Evolutionary conservation across 2,329 filamentous ascomycete species (phyloP).

Genomic region (Xylaria digitata): DNA sequence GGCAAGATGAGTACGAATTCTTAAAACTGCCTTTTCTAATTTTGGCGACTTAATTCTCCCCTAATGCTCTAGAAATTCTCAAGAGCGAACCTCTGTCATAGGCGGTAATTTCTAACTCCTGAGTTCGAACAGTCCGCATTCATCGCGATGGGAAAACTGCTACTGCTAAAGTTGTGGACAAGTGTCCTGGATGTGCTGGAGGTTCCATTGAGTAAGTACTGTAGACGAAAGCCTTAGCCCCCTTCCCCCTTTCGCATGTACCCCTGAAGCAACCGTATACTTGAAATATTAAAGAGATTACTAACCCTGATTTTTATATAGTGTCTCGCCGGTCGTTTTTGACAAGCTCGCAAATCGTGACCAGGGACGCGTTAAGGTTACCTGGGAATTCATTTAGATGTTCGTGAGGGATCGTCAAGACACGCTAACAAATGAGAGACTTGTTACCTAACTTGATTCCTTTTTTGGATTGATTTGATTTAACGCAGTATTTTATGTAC

Average conservation of each 20-base stretch:
- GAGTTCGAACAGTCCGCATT: constrained; percentile 38
- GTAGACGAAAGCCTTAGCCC: no score
- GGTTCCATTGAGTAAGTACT: constrained; percentile 43
- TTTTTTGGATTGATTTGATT: no score
- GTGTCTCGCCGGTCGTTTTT: constrained; percentile 46
- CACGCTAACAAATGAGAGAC: neutral
- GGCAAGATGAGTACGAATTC: constrained; percentile 35
- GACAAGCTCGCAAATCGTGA: constrained; percentile 30
- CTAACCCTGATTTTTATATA: constrained; percentile 12
- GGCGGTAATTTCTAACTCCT: neutral
- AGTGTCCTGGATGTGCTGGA: constrained; percentile 44
- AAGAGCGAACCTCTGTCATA: neutral
- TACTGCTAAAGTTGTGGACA: constrained; percentile 46
- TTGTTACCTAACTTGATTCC: neutral
- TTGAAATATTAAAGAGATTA: neutral
- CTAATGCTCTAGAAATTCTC: neutral
- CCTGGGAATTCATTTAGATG: constrained; percentile 42
- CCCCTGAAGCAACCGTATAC: neutral
- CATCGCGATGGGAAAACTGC: constrained; percentile 41
- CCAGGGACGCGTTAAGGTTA: constrained; percentile 41
- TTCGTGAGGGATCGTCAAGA: neutral
- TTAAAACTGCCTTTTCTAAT: neutral
- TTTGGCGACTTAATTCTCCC: no score
- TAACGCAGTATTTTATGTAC: no score
- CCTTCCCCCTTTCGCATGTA: neutral